Evolutionary conservation across 768 basidiomycete genomes (phyloP).

Genomic region (Russula brevipes): DNA sequence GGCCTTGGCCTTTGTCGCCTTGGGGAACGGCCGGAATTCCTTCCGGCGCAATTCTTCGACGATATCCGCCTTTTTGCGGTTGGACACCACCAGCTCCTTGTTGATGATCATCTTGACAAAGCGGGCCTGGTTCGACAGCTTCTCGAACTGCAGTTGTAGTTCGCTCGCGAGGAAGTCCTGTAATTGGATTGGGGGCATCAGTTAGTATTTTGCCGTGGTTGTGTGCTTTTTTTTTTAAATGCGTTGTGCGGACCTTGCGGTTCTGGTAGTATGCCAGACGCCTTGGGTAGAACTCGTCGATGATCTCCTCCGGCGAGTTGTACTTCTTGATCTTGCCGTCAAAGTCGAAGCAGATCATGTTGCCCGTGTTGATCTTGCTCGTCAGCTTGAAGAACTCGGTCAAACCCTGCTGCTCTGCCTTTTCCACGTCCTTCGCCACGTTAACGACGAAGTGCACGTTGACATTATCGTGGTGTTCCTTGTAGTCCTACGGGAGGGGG

Average conservation of each 20-base stretch:
- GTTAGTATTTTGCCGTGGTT: too few relatives aligned
- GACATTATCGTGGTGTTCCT: constrained; percentile 91
- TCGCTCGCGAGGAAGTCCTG: constrained; percentile 84
- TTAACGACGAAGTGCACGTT: constrained; percentile 85
- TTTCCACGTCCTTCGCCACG: constrained; percentile 78
- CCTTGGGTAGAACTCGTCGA: constrained; percentile 88
- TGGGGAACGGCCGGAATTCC: constrained; percentile 91
- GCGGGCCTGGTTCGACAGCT: constrained; percentile 88
- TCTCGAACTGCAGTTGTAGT: constrained; percentile 75
- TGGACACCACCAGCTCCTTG: constrained; percentile 73
- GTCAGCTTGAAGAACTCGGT: constrained; percentile 89
- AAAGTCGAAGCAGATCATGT: constrained; percentile 99
- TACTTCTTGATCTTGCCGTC: constrained; percentile 96
- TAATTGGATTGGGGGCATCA: too few relatives aligned
- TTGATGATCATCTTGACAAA: constrained; percentile 96
- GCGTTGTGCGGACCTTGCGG: constrained; percentile 67
- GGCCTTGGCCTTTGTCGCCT: constrained; percentile 60
- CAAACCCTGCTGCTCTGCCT: constrained; percentile 86
- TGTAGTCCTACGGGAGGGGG: constrained; percentile 71
- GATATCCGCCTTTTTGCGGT: constrained; percentile 85
- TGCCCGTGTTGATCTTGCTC: constrained; percentile 77
- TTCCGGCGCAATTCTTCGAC: constrained; percentile 75
- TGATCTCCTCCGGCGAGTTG: constrained; percentile 79
- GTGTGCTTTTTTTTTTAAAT: too few relatives aligned
- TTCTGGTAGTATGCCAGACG: constrained; percentile 91